Evolutionary conservation across 352 stramenopile species (phyloP), one percentile per base, ranked within the genome.

Genomic region (Thraustotheca clavata): DNA sequence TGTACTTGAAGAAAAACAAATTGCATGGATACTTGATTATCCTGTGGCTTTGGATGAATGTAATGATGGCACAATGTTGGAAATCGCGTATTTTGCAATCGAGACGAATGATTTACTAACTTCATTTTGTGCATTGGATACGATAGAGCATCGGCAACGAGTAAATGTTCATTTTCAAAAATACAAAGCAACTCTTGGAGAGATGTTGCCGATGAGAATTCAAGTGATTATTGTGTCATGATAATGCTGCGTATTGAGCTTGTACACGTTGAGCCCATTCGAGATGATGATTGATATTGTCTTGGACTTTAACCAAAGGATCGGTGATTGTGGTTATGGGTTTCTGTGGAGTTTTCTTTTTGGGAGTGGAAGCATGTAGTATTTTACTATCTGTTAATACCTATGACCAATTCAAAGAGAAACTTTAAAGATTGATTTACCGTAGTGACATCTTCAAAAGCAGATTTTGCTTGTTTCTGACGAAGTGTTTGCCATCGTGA

Each of bases 11-110:
- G 82, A 91, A 39, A 40, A 63, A 3, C 26, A 65, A 14, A 39
- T 91, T 29, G 79, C 81, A 12, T 60, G 41, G 5, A 31, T 76
- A 3, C 55, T 91, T 22, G 77, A 88, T 68, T 91, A 91, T 65
- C 82, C 79, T 3, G 66, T 91, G 24, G 75, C 74, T 1, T 67
- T 89, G 29, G 80, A 79, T 55, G 76, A 86, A 35, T 89, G 81
- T 41, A 59, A 54, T 14, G 74, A 70, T 0, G 38, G 43, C 9
- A 14, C 67, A 12, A 89, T 88, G 77, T 50, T 88, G n/a, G 81
- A 89, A 77, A 71, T 89, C 34, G 77, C 73, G 2, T 87, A 89
- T 68, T 86, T 87, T 50, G 67, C 72, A 4, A 20, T 49, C 29
- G 26, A n/a, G 4, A n/a, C 47, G 49, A 48, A 26, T 32, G 26